These are phyloP conservation scores for Colletotrichum sp. DNA, from an alignment of 2,329 filamentous ascomycete genomes.

Conservation along the genomic window DNA sequence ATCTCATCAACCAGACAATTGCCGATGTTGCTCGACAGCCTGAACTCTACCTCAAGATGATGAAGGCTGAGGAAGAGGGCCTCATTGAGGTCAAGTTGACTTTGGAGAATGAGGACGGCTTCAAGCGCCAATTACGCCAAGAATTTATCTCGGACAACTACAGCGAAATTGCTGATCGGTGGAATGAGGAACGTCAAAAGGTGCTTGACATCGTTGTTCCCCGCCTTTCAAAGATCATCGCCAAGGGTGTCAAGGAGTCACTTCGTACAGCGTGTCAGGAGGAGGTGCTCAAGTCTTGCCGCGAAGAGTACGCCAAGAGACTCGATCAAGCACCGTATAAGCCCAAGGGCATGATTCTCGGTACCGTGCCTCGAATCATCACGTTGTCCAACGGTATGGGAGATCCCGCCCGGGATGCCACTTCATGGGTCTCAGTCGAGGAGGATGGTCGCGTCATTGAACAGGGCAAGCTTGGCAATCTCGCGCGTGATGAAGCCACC, in stretches of 20 bases:
- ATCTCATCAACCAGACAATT: slow-evolving; percentile 88
- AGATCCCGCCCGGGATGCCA: slow-evolving; percentile 73
- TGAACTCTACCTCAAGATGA: slow-evolving; percentile 94
- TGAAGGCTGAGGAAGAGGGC: slow-evolving; percentile 94
- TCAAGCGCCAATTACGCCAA: slow-evolving; percentile 77
- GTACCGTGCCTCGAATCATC: slow-evolving; percentile 86
- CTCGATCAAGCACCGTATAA: slow-evolving; percentile 97
- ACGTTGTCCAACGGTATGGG: slow-evolving; percentile 87
- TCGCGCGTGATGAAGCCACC: slow-evolving; percentile 72
- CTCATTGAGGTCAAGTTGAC: slow-evolving; percentile 84
- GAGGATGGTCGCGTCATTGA: slow-evolving; percentile 90
- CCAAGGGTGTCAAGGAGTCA: slow-evolving; percentile 93
- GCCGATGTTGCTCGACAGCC: slow-evolving; percentile 81
- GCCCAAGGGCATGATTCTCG: slow-evolving; percentile 88
- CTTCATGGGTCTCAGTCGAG: slow-evolving; percentile 92
- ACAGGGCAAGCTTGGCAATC: slow-evolving; percentile 84
- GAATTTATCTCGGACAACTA: slow-evolving; percentile 95
- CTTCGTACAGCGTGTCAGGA: slow-evolving; percentile 94
- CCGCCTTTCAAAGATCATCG: slow-evolving; percentile 83
- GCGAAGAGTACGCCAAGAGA: slow-evolving; percentile 86
- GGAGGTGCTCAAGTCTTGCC: slow-evolving; percentile 83
- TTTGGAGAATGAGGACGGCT: slow-evolving; percentile 77
- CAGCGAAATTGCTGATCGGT: slow-evolving; percentile 92
- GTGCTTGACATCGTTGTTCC: slow-evolving; percentile 81
- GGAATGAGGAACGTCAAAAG: slow-evolving; percentile 88